phyloP scores from a whole-genome alignment of 148 eudicot species.

The Vaccinium macrocarpon region DNA sequence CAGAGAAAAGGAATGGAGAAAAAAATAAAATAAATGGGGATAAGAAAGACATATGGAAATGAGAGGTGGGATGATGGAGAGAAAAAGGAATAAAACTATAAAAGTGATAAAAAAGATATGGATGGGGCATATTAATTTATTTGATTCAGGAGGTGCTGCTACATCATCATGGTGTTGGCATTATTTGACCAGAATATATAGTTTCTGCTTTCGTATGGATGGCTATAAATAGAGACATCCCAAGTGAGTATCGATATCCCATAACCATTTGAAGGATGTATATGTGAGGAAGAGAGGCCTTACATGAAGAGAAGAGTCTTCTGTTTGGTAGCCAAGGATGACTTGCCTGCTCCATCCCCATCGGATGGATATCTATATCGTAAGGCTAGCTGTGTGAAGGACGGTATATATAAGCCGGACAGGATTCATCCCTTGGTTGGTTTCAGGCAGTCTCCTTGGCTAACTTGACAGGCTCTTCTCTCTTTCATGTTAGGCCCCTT shows the following conservation, averaged over 20 bases:
- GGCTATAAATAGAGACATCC: slow-evolving; percentile 5
- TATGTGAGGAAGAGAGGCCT: slow-evolving; percentile 12
- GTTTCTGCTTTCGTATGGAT: not conserved
- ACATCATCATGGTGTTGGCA: not conserved
- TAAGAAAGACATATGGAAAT: too few species aligned
- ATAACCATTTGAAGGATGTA: not conserved
- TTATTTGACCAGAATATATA: not conserved
- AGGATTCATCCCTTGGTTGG: slow-evolving; percentile 11
- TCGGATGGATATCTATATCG: not conserved
- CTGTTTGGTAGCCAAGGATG: slow-evolving; percentile 18
- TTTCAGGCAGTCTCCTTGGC: slow-evolving; percentile 20
- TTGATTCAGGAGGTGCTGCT: not conserved
- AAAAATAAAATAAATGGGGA: not conserved
- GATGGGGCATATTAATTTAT: not conserved
- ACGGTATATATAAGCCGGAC: not conserved
- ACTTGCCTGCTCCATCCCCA: slow-evolving; percentile 16
- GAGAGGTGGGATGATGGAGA: too few species aligned
- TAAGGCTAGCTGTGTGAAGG: not conserved
- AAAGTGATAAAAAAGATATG: not conserved
- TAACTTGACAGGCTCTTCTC: slow-evolving; percentile 10
- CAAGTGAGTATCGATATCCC: slow-evolving; percentile 5
- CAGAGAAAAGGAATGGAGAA: not conserved
- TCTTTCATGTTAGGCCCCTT: slow-evolving; percentile 10
- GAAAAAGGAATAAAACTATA: not conserved
- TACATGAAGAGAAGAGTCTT: slow-evolving; percentile 6